Evolutionary conservation across 2,329 filamentous ascomycete genomes (phyloP).

Genomic region (Fusarium sp.): DNA sequence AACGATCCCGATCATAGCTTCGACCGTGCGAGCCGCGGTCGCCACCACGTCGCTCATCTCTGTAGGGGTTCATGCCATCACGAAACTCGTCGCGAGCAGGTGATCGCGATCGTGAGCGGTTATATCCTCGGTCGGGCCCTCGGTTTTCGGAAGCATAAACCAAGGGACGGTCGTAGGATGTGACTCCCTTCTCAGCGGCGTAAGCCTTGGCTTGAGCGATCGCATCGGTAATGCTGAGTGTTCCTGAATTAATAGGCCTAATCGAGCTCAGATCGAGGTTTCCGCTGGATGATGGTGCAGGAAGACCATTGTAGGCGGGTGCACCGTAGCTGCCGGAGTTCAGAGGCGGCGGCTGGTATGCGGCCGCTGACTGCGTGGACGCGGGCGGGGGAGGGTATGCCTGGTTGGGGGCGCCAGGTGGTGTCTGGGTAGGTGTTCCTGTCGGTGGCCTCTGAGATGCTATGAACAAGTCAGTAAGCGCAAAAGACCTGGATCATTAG

Average conservation of each 20-base stretch:
- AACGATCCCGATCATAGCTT: constrained; percentile 72
- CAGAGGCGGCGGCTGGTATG: constrained; percentile 55
- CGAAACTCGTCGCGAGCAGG: constrained; percentile 77
- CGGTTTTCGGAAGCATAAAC: constrained; percentile 57
- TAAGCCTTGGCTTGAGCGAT: constrained; percentile 87
- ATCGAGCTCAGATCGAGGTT: constrained; percentile 84
- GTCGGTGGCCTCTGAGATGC: constrained; percentile 59
- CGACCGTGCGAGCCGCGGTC: constrained; percentile 55
- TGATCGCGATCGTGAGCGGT: constrained; percentile 78
- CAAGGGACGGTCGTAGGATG: constrained; percentile 69
- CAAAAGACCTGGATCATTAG: constrained; percentile 13
- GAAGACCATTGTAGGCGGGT: constrained; percentile 61
- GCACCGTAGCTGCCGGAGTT: constrained; percentile 47
- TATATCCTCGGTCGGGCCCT: constrained; percentile 62
- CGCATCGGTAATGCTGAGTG: constrained; percentile 84
- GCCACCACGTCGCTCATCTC: constrained; percentile 84
- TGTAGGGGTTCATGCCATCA: constrained; percentile 84
- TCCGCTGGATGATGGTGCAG: constrained; percentile 78
- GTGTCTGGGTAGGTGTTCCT: constrained; percentile 57
- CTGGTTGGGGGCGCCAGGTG: constrained; percentile 53
- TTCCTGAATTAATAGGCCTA: constrained; percentile 82
- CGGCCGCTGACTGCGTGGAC: constrained; percentile 50
- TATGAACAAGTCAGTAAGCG: constrained; percentile 46
- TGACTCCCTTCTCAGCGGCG: constrained; percentile 81
- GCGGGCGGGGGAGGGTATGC: constrained; percentile 56